Evolutionary conservation across 495 filamentous ascomycete species (phyloP), one percentile per base, ranked within the genome.

Genomic region (Lindgomyces ingoldianus): DNA sequence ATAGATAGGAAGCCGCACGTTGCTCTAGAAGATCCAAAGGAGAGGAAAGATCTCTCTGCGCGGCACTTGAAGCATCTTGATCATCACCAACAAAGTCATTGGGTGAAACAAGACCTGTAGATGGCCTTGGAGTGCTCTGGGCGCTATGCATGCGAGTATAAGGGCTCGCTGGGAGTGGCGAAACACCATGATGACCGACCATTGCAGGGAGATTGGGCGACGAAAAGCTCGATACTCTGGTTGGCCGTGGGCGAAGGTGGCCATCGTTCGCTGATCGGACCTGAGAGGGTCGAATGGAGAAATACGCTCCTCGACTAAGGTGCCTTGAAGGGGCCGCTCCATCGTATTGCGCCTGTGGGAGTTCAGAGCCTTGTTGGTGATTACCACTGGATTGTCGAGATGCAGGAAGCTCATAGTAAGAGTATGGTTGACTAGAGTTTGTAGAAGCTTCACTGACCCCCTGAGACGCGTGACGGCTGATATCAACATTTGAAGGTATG

Each of bases 341-440:
- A 39, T 70, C 67, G 52, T 62, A 66, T 46, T 70, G 67, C 2
- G 67, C n/a, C 14, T 53, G 24, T 4, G 18, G 33, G 22, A 69
- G 62, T 24, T 22, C 16, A 9, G 22, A 36, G 3, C 0, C 33
- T n/a, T 65, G 61, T 19, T 55, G 60, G 0, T 61, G 46, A n/a
- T 39, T 55, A 19, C 59, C 41, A 45, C 65, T 69, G 12, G 67
- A 62, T 11, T 57, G 50, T 24, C 67, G 48, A 12, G 67, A 65
- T 21, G 10, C 48, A n/a, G 67, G 60, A 21, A 65, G 49, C 26
- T 60, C 61, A 30, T 69, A 69, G 19, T 21, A 57, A 10, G 61
- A 60, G 45, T 69, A 65, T 14, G 60, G 61, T 22, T 33, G 46
- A 41, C 60, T 64, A 24, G 48, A 36, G 45, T n/a, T 60, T 25